phyloP scores from a whole-genome alignment of 768 basidiomycete genomes.

The Filobasidium floriforme region DNA sequence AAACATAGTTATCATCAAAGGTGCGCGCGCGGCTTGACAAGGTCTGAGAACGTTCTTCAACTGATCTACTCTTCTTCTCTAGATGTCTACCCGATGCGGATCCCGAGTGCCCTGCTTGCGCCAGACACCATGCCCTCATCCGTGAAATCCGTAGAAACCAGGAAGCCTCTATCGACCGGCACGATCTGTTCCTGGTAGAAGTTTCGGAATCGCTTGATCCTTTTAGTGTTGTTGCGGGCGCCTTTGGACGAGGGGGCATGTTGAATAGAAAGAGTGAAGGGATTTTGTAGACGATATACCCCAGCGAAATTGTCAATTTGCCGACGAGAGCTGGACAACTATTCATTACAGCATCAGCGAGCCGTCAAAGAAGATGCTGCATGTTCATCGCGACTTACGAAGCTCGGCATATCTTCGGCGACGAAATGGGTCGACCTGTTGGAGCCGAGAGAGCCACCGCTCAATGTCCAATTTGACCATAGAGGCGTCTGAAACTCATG shows the following conservation, averaged over 20 bases:
- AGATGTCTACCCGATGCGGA: slow-evolving; percentile 88
- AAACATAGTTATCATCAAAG: slow-evolving; percentile 93
- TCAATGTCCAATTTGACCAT: slow-evolving; percentile 46
- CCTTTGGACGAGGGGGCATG: slow-evolving; percentile 41
- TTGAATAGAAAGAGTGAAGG: slow-evolving; percentile 16
- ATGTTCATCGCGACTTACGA: neutral
- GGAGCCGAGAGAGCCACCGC: slow-evolving; percentile 50
- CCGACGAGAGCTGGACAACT: too few species aligned
- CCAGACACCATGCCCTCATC: slow-evolving; percentile 75
- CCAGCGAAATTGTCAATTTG: too few species aligned
- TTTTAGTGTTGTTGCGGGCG: slow-evolving; percentile 44
- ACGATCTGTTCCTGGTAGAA: slow-evolving; percentile 46
- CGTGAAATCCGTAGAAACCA: slow-evolving; percentile 84
- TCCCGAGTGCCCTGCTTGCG: slow-evolving; percentile 81
- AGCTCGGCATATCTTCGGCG: slow-evolving; percentile 54
- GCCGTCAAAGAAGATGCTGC: too few species aligned
- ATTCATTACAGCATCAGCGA: too few species aligned
- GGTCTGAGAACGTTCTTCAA: neutral
- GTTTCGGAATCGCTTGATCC: slow-evolving; percentile 45
- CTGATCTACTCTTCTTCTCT: neutral
- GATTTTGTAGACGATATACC: too few species aligned
- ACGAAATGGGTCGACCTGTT: slow-evolving; percentile 59
- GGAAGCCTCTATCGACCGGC: slow-evolving; percentile 57
- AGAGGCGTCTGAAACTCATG: neutral
- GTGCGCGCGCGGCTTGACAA: slow-evolving; percentile 47